phyloP scores from a whole-genome alignment of 163 green algal species.

The Chloroidium sp. region DNA sequence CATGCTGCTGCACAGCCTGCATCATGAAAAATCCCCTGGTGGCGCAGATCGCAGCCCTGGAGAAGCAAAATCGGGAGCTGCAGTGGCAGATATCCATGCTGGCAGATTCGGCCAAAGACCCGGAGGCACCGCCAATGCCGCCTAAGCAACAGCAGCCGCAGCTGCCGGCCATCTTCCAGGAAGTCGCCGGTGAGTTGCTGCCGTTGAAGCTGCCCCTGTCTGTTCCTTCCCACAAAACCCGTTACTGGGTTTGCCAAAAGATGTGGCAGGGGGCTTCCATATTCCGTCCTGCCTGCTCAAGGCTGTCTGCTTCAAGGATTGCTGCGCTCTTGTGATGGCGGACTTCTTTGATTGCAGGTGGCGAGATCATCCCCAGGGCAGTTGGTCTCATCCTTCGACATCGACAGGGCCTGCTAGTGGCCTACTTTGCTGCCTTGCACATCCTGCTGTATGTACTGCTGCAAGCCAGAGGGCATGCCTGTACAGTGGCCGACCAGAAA shows the following conservation, averaged over 20 bases:
- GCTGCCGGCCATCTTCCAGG: no score
- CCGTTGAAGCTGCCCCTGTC: no score
- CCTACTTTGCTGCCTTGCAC: conserved; percentile 24
- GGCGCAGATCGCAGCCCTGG: conserved; percentile 20
- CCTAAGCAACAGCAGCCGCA: no score
- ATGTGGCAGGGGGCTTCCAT: no score
- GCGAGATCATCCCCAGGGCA: conserved; percentile 4
- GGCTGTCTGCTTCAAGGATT: no score
- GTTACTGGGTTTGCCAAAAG: no score
- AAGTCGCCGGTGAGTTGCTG: no score
- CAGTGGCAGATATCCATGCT: conserved; percentile 31
- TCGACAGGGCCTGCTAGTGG: conserved; percentile 16
- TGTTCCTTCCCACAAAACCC: no score
- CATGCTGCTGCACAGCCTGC: no score
- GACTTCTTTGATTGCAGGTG: not conserved
- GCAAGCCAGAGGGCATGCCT: not conserved
- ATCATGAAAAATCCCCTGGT: no score
- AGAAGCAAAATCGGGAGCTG: conserved; percentile 37
- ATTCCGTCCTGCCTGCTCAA: no score
- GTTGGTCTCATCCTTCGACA: conserved; percentile 28
- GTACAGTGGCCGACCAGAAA: not conserved
- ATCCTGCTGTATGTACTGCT: conserved; percentile 15
- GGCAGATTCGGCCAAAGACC: not conserved
- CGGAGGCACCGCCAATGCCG: not conserved
- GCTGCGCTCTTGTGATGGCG: not conserved